These are phyloP conservation scores for Lipomyces chichibuensis DNA, from an alignment of 805 yeast genomes.

Conservation along the genomic window DNA sequence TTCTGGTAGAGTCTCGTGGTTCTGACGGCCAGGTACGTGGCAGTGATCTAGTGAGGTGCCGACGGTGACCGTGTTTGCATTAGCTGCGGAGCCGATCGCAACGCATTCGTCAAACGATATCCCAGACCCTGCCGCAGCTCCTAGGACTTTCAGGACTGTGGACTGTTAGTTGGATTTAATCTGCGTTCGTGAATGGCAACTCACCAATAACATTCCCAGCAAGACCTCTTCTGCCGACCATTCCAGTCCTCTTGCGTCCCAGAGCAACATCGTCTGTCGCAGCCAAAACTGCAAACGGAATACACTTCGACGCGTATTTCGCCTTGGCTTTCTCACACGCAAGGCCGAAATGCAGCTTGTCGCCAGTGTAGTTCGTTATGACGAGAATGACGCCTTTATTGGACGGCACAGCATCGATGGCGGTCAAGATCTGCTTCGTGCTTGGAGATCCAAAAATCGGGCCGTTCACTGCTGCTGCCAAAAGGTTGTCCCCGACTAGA, in stretches of 20 bases:
- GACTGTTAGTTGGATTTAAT: not conserved
- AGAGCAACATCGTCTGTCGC: constrained; percentile 94
- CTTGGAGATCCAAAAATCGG: constrained; percentile 89
- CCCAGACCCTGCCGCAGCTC: constrained; percentile 64
- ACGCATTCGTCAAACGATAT: constrained; percentile 56
- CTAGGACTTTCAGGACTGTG: constrained; percentile 77
- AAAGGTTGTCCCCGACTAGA: constrained; percentile 77
- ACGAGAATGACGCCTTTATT: constrained; percentile 68
- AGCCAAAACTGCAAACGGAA: constrained; percentile 55
- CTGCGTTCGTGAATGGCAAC: not conserved
- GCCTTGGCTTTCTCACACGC: constrained; percentile 68
- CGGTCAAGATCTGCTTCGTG: constrained; percentile 80
- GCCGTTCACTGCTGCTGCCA: constrained; percentile 88
- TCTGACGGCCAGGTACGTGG: constrained; percentile 77
- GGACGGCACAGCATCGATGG: constrained; percentile 49
- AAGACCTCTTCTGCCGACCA: constrained; percentile 92
- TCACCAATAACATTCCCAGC: constrained; percentile 76
- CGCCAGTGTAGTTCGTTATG: constrained; percentile 94
- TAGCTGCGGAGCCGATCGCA: constrained; percentile 63
- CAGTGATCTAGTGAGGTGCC: constrained; percentile 90
- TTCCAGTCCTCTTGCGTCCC: constrained; percentile 80
- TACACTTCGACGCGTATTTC: constrained; percentile 3
- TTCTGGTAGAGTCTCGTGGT: constrained; percentile 55
- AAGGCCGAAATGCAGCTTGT: constrained; percentile 86
- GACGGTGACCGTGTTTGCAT: constrained; percentile 73